A percentile compares a stretch with the other conserved stretches of the same genome.
These are phyloP conservation scores for Bipolaris cookei DNA, from an alignment of 2,329 filamentous ascomycete genomes.

Conservation along the genomic window DNA sequence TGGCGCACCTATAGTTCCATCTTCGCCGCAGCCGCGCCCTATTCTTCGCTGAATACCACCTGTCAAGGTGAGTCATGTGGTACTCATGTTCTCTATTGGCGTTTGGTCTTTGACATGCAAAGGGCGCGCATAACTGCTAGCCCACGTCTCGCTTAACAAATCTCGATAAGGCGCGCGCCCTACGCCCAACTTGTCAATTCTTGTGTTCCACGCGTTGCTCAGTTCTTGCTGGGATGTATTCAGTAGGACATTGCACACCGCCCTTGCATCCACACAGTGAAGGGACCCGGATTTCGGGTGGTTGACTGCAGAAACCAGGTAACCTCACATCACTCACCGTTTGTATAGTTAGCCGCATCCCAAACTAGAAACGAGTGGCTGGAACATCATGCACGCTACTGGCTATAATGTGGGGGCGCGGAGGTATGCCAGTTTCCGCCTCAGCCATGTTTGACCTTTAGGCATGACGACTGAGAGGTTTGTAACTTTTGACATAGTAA, in stretches of 20 bases:
- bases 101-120: slow-evolving; percentile 9
- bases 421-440: background rate
- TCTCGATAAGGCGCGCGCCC: slow-evolving; percentile 10
- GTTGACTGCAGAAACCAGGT: background rate
- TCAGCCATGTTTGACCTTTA: background rate
- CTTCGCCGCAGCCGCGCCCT: background rate
- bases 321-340: background rate
- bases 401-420: background rate
- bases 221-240: background rate
- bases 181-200: background rate
- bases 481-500: background rate
- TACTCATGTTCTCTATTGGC: background rate
- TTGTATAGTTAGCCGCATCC: background rate
- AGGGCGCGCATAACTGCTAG: slow-evolving; percentile 9
- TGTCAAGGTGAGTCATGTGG: background rate
- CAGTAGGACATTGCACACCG: background rate
- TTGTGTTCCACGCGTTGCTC: background rate
- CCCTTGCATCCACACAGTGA: background rate
- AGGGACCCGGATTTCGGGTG: background rate
- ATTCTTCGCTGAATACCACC: background rate
- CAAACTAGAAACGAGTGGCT: background rate
- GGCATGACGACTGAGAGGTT: background rate
- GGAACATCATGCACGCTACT: background rate
- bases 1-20: background rate
- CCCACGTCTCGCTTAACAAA: slow-evolving; percentile 2